Evolutionary conservation across 78 protist genomes (phyloP).

Genomic region (Isochrysis galbana): DNA sequence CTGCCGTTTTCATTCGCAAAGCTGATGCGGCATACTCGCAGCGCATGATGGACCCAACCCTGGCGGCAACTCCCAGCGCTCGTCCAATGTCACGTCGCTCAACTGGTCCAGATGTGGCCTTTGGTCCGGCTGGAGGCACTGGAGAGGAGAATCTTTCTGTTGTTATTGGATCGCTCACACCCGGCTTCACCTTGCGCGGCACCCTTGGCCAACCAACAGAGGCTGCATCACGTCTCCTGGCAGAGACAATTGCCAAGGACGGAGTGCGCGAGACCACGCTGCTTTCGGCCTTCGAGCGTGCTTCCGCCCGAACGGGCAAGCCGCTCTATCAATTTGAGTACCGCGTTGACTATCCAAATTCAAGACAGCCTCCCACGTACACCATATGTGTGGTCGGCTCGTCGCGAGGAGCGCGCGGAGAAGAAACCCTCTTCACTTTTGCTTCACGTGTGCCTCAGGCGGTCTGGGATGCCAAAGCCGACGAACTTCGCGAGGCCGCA

Average conservation of each 20-base stretch:
- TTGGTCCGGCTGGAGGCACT: not conserved
- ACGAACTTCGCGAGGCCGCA: not conserved
- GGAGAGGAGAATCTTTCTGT: not conserved
- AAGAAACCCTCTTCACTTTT: not conserved
- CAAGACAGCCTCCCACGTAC: not conserved
- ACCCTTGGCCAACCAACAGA: not conserved
- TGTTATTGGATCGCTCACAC: not conserved
- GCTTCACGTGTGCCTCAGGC: not conserved
- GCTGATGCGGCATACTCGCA: not conserved
- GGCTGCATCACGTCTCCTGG: not conserved
- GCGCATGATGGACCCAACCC: slow-evolving; percentile 10
- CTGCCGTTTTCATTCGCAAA: not conserved
- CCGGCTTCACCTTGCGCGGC: slow-evolving; percentile 2
- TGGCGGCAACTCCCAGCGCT: not conserved
- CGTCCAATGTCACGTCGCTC: not conserved
- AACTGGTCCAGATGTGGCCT: not conserved
- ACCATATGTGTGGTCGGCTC: not conserved
- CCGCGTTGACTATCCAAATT: not conserved
- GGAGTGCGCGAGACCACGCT: slow-evolving; percentile 9
- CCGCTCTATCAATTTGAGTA: slow-evolving; percentile 18
- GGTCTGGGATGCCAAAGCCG: not conserved
- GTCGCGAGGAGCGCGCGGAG: too few relatives aligned
- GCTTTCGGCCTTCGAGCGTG: not conserved
- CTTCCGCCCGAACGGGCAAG: not conserved
- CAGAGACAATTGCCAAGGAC: not conserved